Base-by-base conservation (phyloP, 2,329 filamentous ascomycete genomes). In the Curvularia sp. region DNA sequence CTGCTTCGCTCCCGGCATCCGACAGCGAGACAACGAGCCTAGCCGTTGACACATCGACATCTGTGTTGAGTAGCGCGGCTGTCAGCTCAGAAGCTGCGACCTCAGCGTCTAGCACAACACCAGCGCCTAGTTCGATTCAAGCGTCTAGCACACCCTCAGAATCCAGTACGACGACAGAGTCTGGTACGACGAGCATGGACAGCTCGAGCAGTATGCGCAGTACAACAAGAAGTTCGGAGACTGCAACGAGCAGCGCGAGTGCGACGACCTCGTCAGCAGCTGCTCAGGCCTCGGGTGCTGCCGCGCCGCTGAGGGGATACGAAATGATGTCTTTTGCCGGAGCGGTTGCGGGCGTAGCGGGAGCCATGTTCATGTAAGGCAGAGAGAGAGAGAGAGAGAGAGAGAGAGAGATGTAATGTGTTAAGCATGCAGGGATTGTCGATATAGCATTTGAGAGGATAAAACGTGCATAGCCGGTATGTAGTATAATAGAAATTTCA, bases 261-360 rank as follows among this genome's bases (percentile, higher is more conserved):
- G 50, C 46, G 10, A 54, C 56, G 30, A 48, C 45, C 53, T 13
- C 49, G 3, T 47, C 50, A 3, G 48, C n/a, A 10, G 19, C 39
- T 43, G 23, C 18, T 0, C 30, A 28, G 23, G 45, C 53, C 54
- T 52, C 55, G 10, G 38, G 51, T 23, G 52, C 39, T 39, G 52
- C 46, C n/a, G 56, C 28, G 15, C 36, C 28, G 5, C 19, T n/a
- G 13, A 36, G 21, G 13, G 52, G 47, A 1, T 27, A 45, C 5
- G 59, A 52, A 49, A 63, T 57, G 51, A 63, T 68, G 65, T 61
- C 62, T 3, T 28, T 65, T 23, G 62, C 42, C 8, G 67, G 67
- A 1, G 65, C 50, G 5, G 46, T 67, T 46, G 64, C 57, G 8
- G 65, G 67, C 13, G 65, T 64, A n/a, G 67, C 60, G 12, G 67